A percentile compares a stretch with the other conserved stretches of the same genome.
Evolutionary conservation across 73 alveolate species (phyloP).

Genomic region (Paramecium octaurelia): DNA sequence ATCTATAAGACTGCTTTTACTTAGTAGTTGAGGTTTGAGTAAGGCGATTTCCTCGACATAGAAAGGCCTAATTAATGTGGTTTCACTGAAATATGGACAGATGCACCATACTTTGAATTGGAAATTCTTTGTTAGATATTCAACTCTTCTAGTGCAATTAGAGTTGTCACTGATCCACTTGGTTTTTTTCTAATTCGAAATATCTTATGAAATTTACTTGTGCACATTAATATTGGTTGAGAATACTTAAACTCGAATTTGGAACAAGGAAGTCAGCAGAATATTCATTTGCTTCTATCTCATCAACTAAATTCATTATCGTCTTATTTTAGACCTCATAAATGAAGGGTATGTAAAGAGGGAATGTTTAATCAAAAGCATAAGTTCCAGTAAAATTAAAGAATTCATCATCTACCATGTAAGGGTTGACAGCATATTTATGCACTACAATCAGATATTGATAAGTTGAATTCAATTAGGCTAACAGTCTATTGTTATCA

Average conservation of each 20-base stretch:
- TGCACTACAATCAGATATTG: not conserved
- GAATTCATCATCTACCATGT: not conserved
- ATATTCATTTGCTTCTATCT: not conserved
- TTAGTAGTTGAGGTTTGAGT: not conserved
- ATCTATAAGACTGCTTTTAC: not conserved
- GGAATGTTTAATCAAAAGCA: not conserved
- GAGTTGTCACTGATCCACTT: not conserved
- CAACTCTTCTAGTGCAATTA: not conserved
- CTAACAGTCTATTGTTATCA: not conserved
- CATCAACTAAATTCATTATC: not conserved
- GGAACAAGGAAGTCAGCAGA: not conserved
- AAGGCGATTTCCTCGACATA: not conserved
- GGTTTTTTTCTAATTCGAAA: not conserved
- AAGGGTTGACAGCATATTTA: not conserved
- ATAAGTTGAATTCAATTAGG: not conserved
- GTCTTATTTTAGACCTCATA: not conserved
- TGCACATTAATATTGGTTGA: not conserved
- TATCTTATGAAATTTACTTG: not conserved
- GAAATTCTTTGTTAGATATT: not conserved
- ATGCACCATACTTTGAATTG: not conserved
- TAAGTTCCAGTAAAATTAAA: not conserved
- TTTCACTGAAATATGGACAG: not conserved
- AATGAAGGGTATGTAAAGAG: not conserved
- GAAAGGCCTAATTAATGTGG: not conserved
- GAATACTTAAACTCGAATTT: not conserved